Base-by-base conservation (phyloP, 225 moss, liverwort and hornwort genomes). In the Polytrichum commune region DNA sequence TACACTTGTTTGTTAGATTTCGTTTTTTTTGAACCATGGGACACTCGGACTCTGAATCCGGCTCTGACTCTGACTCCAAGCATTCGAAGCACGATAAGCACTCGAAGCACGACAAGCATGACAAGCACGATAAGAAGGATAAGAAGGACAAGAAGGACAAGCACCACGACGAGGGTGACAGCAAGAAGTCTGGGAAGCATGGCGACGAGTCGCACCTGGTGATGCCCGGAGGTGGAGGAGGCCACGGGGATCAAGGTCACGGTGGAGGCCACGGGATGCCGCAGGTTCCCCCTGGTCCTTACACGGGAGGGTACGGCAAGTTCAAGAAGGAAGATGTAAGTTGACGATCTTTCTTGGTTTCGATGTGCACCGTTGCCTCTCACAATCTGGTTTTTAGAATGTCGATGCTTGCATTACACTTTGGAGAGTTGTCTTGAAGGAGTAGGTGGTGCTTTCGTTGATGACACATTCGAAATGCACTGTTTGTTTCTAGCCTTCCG, bases 291-390 rank as follows among this genome's bases (percentile, higher is more conserved):
- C 10, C 46, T 8, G 66, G 30, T 19, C 18, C 32, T 9, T 66
- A 66, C 16, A 20, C 19, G 19, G 66, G 66, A 4, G 33, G 23
- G 6, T 66, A 66, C 33, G 66, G 66, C 20, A 66, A 66, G 66
- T 33, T 66, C 19, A 68, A 25, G 68, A 68, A 54, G 25, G 68
- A 68, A 54, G 68, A 68, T 54, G 68, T 68, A 27, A 55, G 68
- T 68, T 13, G 46, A 16, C 46, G 46, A 46, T 46, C 46, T 46
- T 35, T 38, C 13, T 13, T 46, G 46, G 46, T 10, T 38, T 46
- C 16, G 46, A 46, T 46, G 16, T 10, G 13, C 13, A 16, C 3
- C 26, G 7, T 32, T 7, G 32, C 32, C 1, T 7, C 32, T 32
- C 32, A 32, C 32, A 32, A 32, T 32, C 1, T 32, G 16, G 0